phyloP scores from a whole-genome alignment of 768 basidiomycete species.

The Lactarius sp. region DNA sequence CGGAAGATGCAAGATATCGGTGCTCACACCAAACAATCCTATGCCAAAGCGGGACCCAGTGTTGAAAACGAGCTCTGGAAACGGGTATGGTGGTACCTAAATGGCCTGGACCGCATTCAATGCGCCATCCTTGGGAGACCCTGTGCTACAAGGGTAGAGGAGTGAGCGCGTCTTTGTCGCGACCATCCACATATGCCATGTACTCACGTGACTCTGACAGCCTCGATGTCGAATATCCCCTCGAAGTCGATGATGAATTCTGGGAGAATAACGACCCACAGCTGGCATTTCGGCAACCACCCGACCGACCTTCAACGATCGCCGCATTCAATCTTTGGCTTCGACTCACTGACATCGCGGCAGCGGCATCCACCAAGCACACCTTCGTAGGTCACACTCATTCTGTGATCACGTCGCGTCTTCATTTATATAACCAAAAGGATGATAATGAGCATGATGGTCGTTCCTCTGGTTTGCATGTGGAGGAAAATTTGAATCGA shows the following conservation, averaged over 20 bases:
- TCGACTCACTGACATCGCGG: slow-evolving; percentile 44
- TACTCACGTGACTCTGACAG: slow-evolving; percentile 28
- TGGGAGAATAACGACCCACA: slow-evolving; percentile 42
- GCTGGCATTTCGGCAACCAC: slow-evolving; percentile 45
- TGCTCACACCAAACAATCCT: slow-evolving; percentile 40
- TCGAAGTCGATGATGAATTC: slow-evolving; percentile 54
- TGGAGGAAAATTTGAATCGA: slow-evolving; percentile 37
- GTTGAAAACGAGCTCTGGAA: slow-evolving; percentile 48
- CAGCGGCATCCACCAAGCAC: slow-evolving; percentile 39
- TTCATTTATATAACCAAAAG: slow-evolving; percentile 5
- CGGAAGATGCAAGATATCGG: slow-evolving; percentile 55
- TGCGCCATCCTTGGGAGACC: slow-evolving; percentile 53
- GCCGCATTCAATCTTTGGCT: slow-evolving; percentile 40
- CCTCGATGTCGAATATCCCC: slow-evolving; percentile 46
- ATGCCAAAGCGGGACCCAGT: slow-evolving; percentile 28
- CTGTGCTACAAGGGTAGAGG: slow-evolving; percentile 57
- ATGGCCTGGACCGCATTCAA: slow-evolving; percentile 53
- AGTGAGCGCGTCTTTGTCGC: slow-evolving; percentile 41
- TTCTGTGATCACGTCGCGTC: neutral
- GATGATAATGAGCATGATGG: slow-evolving; percentile 7
- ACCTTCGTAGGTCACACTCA: slow-evolving; percentile 37
- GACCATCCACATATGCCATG: neutral
- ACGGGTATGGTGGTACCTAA: slow-evolving; percentile 51
- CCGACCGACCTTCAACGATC: slow-evolving; percentile 37
- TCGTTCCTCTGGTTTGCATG: slow-evolving; percentile 24